These are phyloP conservation scores for Vaccinium macrocarpon DNA, from an alignment of 148 eudicot genomes.

Conservation along the genomic window DNA sequence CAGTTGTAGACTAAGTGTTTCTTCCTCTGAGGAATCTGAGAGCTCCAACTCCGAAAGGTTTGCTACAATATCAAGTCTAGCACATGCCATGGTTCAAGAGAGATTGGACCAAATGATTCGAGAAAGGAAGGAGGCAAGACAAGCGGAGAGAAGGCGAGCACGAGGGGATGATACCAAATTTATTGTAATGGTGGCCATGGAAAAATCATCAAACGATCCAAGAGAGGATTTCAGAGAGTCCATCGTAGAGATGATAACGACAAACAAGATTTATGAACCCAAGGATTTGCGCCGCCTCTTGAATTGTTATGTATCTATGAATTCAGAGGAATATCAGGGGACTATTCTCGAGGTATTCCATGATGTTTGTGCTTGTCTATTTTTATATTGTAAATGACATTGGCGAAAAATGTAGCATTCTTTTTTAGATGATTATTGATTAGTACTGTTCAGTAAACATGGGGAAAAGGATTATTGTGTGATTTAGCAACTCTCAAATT, in stretches of 20 bases:
- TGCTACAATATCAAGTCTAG: constrained; percentile 48
- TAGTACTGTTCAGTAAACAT: background rate
- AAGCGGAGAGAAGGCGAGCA: constrained; percentile 30
- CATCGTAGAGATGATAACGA: constrained; percentile 59
- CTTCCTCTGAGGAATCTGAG: constrained; percentile 40
- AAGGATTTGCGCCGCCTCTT: constrained; percentile 58
- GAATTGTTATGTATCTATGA: constrained; percentile 71
- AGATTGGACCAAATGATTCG: constrained; percentile 70
- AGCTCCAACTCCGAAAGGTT: constrained; percentile 32
- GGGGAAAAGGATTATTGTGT: no score
- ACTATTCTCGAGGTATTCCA: constrained; percentile 70
- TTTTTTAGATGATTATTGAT: background rate
- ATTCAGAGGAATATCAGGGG: constrained; percentile 53
- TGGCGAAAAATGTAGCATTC: constrained; percentile 4
- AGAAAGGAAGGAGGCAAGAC: constrained; percentile 43
- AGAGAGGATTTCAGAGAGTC: constrained; percentile 76
- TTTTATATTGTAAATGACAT: constrained; percentile 42
- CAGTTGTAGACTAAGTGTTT: constrained; percentile 56
- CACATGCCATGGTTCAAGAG: constrained; percentile 80
- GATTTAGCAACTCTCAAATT: no score
- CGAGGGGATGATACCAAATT: constrained; percentile 35
- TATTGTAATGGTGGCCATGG: constrained; percentile 66
- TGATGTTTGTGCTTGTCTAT: constrained; percentile 67
- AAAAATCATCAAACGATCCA: constrained; percentile 63
- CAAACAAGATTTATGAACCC: constrained; percentile 43